Base-by-base conservation (phyloP, 2,329 filamentous ascomycete species). In the Neonectria punicea region DNA sequence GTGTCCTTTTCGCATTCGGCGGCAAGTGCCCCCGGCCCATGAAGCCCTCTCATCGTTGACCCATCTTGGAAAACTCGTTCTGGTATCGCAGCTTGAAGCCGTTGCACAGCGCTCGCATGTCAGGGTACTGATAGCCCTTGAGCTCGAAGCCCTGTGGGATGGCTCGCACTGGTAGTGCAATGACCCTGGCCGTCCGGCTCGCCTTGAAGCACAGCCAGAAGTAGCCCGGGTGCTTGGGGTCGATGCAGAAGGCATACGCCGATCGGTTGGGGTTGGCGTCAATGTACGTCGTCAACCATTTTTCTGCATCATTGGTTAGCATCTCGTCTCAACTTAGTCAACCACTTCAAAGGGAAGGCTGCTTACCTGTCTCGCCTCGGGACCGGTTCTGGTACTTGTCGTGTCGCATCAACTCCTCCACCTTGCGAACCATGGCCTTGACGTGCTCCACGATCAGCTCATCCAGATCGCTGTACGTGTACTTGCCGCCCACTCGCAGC, bases 181-280 rank as follows among this genome's bases (percentile, higher is more conserved):
- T 90, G 58, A 95, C 88, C 49, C 85, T 86, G 3, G 93, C 92
- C 53, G 86, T 85, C 72, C 90, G 87, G 66, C 93, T 95, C 25
- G 94, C 93, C 83, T 98, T 98, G 89, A 98, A 99, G 83, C 94
- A 97, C 44, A 99, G 87, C 83, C 90, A 92, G 82, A 99, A 99
- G 83, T 97, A 97, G 36, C 96, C 96, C 0, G 96, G 93, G 77
- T 95, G 92, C 80, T 94, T 94, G 36, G 91, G 87, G 77, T 98
- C 94, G 77, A 97, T 90, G 85, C 95, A 98, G 85, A 99, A 98
- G 50, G 93, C 92, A 79, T 99, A 99, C 71, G 93, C 92, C 67
- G 93, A 97, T 67, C 94, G 93, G 77, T 91, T 94, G 11, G 96
- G 95, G 79, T 99, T 98, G 78, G 96, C 96, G 78, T 96, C 92